Conservation (phyloP, 805 yeast genomes). For the Saturnispora zaruensis region DNA sequence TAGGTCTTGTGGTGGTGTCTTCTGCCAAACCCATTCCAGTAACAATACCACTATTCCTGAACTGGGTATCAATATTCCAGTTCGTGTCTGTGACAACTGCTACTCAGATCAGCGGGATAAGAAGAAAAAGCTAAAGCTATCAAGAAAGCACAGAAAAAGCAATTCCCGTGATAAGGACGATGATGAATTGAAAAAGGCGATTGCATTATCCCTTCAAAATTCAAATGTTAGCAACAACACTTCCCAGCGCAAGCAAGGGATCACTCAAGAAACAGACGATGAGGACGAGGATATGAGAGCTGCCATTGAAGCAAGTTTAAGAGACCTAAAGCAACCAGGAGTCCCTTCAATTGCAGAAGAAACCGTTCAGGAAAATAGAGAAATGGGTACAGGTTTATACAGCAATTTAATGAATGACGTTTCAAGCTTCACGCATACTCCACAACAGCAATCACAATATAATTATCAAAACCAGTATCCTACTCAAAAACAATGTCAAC, state of each 20-base stretch:
- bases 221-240: slow-evolving; percentile 15
- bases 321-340: slow-evolving; percentile 45
- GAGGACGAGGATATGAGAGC: slow-evolving; percentile 86
- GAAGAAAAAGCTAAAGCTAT: slow-evolving; percentile 15
- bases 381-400: slow-evolving; percentile 19
- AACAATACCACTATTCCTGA: slow-evolving; percentile 65
- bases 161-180: slow-evolving; percentile 45
- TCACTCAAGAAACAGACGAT: slow-evolving; percentile 36
- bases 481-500: slow-evolving; percentile 11
- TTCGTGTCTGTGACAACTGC: slow-evolving; percentile 91
- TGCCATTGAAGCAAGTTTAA: slow-evolving; percentile 86
- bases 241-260: background rate
- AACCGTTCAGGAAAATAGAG: slow-evolving; percentile 7
- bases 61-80: slow-evolving; percentile 80
- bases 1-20: slow-evolving; percentile 94
- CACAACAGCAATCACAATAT: background rate
- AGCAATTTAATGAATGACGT: slow-evolving; percentile 19
- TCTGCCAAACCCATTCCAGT: slow-evolving; percentile 77
- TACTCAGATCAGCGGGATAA: slow-evolving; percentile 48
- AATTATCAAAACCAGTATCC: slow-evolving; percentile 11
- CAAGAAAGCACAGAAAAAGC: background rate
- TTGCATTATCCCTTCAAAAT: slow-evolving; percentile 70
- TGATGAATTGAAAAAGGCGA: slow-evolving; percentile 69
- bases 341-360: slow-evolving; percentile 3
- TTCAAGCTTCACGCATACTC: background rate